phyloP scores from a whole-genome alignment of 306 rosid species.

The Castanospermum australe region DNA sequence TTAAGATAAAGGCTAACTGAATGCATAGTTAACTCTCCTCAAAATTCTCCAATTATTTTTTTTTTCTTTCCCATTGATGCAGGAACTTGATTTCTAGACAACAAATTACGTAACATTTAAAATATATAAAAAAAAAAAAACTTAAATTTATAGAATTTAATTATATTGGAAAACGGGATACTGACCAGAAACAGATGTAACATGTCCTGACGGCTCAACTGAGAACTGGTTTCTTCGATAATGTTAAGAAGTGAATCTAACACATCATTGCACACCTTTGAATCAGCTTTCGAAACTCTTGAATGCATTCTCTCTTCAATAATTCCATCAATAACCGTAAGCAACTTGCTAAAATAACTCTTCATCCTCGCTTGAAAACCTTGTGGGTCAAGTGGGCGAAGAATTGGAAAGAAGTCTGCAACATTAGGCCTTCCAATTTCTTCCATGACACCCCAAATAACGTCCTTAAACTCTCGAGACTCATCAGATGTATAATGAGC shows the following conservation, averaged over 20 bases:
- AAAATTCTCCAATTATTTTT: too few relatives aligned
- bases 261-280: constrained; percentile 1
- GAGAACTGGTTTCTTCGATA: not conserved
- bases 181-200: constrained; percentile 10
- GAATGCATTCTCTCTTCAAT: constrained; percentile 15
- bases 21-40: too few relatives aligned
- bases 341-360: not conserved
- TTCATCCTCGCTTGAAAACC: not conserved
- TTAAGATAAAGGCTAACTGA: too few relatives aligned
- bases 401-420: constrained; percentile 38
- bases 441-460: not conserved
- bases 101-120: too few relatives aligned
- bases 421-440: constrained; percentile 40
- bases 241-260: constrained; percentile 6
- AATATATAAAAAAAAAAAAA: too few relatives aligned
- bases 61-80: too few relatives aligned
- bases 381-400: constrained; percentile 30
- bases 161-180: not conserved
- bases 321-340: not conserved
- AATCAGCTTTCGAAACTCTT: not conserved
- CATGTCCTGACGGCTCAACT: constrained; percentile 10
- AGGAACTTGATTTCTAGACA: too few relatives aligned
- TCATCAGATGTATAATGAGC: not conserved
- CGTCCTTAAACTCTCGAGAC: constrained; percentile 25
- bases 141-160: not conserved